phyloP scores from a whole-genome alignment of 139 green algal species.

The Chlorella sp. region DNA sequence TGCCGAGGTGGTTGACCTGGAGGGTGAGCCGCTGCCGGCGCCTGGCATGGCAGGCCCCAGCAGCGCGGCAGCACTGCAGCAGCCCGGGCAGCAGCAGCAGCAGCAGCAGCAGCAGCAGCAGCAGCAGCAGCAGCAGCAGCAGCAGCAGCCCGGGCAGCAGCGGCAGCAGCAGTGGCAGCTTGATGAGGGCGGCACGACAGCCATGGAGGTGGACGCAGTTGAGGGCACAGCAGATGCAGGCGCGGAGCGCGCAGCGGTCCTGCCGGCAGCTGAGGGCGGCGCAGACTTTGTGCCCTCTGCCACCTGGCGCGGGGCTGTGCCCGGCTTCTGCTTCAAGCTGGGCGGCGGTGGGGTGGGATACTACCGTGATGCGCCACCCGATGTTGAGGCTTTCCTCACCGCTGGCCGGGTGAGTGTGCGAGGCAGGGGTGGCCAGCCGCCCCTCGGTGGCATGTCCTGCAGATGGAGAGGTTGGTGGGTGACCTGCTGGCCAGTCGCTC shows the following conservation, averaged over 20 bases:
- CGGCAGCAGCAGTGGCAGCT: background rate
- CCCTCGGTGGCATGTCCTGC: background rate
- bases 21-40: background rate
- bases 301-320: slow-evolving; percentile 7
- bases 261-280: background rate
- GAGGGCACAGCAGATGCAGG: background rate
- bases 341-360: slow-evolving; percentile 23
- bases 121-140: too few species aligned
- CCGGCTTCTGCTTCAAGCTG: slow-evolving; percentile 39
- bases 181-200: too few species aligned
- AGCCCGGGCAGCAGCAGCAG: background rate
- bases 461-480: background rate
- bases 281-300: background rate
- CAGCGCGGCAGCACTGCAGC: background rate
- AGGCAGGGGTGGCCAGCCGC: background rate
- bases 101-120: background rate
- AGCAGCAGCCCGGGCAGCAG: background rate
- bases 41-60: background rate
- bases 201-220: background rate
- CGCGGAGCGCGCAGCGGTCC: background rate
- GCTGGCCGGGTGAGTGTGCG: background rate
- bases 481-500: too few species aligned
- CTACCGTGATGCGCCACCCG: slow-evolving; percentile 8
- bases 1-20: background rate
- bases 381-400: slow-evolving; percentile 3